Percentiles rank a stretch among this genome's conserved stretches.
Conservation (phyloP, 73 alveolate genomes). For the Paramecium pentaurelia region DNA sequence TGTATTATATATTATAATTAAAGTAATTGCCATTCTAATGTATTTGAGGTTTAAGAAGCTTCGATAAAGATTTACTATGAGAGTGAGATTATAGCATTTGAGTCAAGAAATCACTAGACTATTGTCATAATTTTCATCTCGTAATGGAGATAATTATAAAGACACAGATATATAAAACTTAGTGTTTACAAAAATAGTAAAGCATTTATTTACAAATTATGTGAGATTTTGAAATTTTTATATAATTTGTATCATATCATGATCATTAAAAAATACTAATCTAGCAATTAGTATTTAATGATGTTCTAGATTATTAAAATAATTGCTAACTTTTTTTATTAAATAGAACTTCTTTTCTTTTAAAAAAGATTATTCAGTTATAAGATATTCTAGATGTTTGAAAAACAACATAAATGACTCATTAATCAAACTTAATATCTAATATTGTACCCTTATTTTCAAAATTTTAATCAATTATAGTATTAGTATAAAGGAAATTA, state of each 20-base stretch:
- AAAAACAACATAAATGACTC: no score
- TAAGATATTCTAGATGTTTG: not conserved
- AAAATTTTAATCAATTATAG: no score
- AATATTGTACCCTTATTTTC: no score
- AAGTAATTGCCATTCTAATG: not conserved
- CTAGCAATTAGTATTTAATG: no score
- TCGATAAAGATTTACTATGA: not conserved
- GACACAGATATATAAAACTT: constrained; percentile 5
- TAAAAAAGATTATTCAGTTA: not conserved
- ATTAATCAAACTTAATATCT: no score
- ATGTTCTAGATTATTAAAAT: no score
- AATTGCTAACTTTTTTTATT: no score
- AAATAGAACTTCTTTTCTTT: not conserved
- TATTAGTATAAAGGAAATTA: no score
- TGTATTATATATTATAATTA: not conserved
- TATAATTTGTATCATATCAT: not conserved
- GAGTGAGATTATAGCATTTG: not conserved
- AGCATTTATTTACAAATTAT: constrained; percentile 23
- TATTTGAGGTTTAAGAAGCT: not conserved
- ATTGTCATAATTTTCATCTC: not conserved
- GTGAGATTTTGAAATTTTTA: constrained; percentile 40
- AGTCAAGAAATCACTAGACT: not conserved
- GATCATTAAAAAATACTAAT: not conserved
- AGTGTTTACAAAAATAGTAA: constrained; percentile 28
- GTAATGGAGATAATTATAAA: not conserved